phyloP scores from a whole-genome alignment of 345 rosid genomes.

The Eucalyptus melliodora region DNA sequence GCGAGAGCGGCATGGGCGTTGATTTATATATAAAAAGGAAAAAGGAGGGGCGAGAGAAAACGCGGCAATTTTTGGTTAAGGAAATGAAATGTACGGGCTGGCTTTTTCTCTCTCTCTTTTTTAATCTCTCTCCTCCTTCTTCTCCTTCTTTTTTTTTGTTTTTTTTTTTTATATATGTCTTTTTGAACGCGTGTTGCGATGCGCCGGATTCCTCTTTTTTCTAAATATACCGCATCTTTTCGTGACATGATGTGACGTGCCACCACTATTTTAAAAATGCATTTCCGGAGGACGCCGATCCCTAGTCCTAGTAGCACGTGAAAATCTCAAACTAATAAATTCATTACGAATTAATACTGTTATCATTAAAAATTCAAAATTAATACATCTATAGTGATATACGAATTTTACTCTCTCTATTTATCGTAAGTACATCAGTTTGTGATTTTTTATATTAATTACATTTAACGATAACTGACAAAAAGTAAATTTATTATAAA shows the following conservation, averaged over 20 bases:
- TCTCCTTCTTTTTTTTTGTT: accelerated
- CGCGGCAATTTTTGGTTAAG: not conserved
- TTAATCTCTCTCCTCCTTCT: too few relatives aligned
- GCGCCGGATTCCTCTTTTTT: not conserved
- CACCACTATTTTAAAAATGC: not conserved
- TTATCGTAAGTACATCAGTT: accelerated
- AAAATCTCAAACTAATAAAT: too few relatives aligned
- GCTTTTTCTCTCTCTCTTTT: not conserved
- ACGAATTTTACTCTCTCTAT: accelerated
- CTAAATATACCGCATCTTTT: not conserved
- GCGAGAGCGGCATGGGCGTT: not conserved
- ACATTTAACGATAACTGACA: accelerated
- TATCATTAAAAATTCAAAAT: too few relatives aligned
- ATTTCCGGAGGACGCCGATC: too few relatives aligned
- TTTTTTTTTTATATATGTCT: not conserved
- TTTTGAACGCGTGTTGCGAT: not conserved
- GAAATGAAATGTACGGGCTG: not conserved
- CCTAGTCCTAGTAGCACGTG: too few relatives aligned
- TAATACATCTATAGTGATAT: accelerated
- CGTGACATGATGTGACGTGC: not conserved
- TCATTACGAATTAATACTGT: too few relatives aligned
- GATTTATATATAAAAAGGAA: not conserved
- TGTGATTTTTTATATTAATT: too few relatives aligned
- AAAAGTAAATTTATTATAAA: accelerated
- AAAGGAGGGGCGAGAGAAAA: not conserved